Percentiles rank a stretch among this genome's conserved stretches.
Evolutionary conservation across 768 basidiomycete genomes (phyloP).

Genomic region (Amanita subjunquillea): DNA sequence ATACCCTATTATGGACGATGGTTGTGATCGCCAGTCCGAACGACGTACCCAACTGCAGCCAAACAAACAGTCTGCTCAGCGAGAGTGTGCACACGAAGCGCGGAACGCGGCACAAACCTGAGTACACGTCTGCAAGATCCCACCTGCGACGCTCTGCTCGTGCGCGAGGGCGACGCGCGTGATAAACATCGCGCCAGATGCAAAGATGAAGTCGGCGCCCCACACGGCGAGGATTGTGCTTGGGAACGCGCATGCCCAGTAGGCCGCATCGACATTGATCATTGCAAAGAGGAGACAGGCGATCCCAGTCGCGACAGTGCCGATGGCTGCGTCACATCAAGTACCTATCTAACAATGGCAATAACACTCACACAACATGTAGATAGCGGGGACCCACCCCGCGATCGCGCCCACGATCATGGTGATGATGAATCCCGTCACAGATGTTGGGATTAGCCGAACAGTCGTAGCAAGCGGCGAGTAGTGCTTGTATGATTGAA

Average conservation of each 20-base stretch:
- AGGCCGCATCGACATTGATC: conserved; percentile 43
- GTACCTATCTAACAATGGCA: conserved; percentile 11
- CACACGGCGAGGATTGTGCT: conserved; percentile 54
- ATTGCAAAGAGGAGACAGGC: conserved; percentile 62
- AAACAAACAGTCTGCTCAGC: background rate
- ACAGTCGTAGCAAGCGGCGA: conserved; percentile 51
- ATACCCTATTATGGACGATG: conserved; percentile 1
- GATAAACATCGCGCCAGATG: conserved; percentile 64
- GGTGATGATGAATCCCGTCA: conserved; percentile 57
- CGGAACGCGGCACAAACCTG: conserved; percentile 30
- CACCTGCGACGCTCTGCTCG: conserved; percentile 72
- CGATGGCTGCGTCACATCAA: conserved; percentile 17
- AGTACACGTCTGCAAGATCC: conserved; percentile 72
- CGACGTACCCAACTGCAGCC: conserved; percentile 3
- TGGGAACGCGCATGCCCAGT: conserved; percentile 74
- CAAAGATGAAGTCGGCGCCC: conserved; percentile 71
- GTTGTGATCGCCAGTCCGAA: conserved; percentile 17
- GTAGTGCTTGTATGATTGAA: conserved; percentile 29
- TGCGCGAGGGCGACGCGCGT: conserved; percentile 54
- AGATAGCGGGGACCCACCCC: conserved; percentile 41
- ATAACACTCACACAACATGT: conserved; percentile 36
- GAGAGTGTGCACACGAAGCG: background rate
- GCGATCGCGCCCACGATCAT: conserved; percentile 54
- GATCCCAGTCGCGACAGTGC: conserved; percentile 45
- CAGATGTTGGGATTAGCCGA: conserved; percentile 63